phyloP scores from a whole-genome alignment of 2,329 filamentous ascomycete species.

The Phialophora macrospora region DNA sequence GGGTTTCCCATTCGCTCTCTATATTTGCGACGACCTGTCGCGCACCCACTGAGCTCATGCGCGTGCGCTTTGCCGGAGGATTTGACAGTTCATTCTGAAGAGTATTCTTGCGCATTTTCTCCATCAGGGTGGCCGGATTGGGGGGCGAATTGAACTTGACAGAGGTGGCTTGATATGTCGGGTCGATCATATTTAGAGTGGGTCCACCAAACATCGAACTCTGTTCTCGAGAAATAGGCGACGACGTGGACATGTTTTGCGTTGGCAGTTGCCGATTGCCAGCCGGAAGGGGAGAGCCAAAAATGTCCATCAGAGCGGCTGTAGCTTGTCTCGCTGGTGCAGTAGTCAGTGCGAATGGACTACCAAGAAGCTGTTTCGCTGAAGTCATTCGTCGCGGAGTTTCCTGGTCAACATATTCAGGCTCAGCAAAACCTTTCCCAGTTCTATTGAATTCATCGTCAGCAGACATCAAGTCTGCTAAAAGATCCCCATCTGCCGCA shows the following conservation, averaged over 20 bases:
- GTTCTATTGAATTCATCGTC: not conserved
- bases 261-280: not conserved
- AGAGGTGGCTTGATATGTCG: not conserved
- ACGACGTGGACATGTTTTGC: not conserved
- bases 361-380: constrained; percentile 1
- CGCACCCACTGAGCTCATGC: not conserved
- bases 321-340: constrained; percentile 3
- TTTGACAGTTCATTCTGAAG: not conserved
- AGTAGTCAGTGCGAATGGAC: constrained; percentile 5
- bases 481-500: not conserved
- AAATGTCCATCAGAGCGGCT: not conserved
- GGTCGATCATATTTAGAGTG: not conserved
- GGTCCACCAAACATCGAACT: not conserved
- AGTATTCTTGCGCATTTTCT: not conserved
- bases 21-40: not conserved
- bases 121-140: not conserved
- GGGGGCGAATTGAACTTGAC: not conserved
- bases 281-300: constrained; percentile 5
- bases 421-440: not conserved
- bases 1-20: not conserved
- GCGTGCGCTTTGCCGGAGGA: constrained; percentile 1
- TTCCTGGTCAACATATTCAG: not conserved
- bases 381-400: constrained; percentile 3
- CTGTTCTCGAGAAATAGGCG: not conserved
- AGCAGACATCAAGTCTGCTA: not conserved